Conservation (phyloP, 1,284 basidiomycete species). For the Marasmius fiardii region DNA sequence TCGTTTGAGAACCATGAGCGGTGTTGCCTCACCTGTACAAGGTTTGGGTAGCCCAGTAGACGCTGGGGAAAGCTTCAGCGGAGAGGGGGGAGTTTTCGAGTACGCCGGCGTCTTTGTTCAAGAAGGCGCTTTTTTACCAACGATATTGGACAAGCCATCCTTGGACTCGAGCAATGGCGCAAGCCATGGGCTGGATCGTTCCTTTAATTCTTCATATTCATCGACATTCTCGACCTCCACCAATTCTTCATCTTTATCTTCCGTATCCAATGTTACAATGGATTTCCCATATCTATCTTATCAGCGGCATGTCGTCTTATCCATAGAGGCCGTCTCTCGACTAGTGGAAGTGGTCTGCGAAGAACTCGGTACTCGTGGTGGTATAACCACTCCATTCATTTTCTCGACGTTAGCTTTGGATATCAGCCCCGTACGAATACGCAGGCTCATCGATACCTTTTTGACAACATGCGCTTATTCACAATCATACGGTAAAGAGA, state of each 20-base stretch:
- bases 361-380: conserved; percentile 73
- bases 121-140: neutral
- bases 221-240: conserved; percentile 8
- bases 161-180: neutral
- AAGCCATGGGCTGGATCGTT: neutral
- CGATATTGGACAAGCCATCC: neutral
- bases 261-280: conserved; percentile 33
- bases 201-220: conserved; percentile 7
- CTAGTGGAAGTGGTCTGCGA: conserved; percentile 69
- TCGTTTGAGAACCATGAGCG: conserved; percentile 33
- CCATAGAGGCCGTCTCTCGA: conserved; percentile 68
- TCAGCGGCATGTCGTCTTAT: conserved; percentile 70
- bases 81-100: neutral
- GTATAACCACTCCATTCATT: conserved; percentile 84
- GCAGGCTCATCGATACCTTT: conserved; percentile 74
- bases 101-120: conserved; percentile 1
- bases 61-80: conserved; percentile 11
- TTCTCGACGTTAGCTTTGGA: conserved; percentile 87
- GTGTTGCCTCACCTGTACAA: conserved; percentile 19
- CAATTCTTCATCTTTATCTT: conserved; percentile 46
- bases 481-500: neutral
- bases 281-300: conserved; percentile 75
- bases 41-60: conserved; percentile 25
- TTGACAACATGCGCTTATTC: conserved; percentile 45
- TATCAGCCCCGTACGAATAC: conserved; percentile 67